Percentiles rank a stretch among this genome's conserved stretches.
Conservation (phyloP, 768 basidiomycete genomes). For the Dentipellis sp. region DNA sequence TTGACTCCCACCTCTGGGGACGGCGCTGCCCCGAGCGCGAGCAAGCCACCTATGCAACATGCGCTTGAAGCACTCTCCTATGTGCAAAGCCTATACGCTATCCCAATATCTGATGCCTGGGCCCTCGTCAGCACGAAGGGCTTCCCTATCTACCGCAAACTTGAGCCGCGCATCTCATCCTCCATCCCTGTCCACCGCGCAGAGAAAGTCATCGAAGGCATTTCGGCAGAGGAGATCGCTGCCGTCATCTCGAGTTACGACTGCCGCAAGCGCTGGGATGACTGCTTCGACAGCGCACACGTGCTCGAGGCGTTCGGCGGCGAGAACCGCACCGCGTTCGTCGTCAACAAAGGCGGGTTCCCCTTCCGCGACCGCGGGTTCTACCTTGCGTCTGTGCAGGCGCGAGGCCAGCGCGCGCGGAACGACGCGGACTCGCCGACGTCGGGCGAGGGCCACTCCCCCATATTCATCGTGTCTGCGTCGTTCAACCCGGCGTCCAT, state of each 20-base stretch:
- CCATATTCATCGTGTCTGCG: slow-evolving; percentile 76
- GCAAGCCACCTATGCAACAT: slow-evolving; percentile 68
- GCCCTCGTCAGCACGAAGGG: slow-evolving; percentile 68
- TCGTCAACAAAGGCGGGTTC: slow-evolving; percentile 70
- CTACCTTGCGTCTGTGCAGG: slow-evolving; percentile 66
- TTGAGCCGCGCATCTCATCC: slow-evolving; percentile 70
- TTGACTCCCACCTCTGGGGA: slow-evolving; percentile 42
- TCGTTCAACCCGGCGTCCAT: slow-evolving; percentile 68
- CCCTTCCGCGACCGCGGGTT: slow-evolving; percentile 90
- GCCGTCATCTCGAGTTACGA: slow-evolving; percentile 60
- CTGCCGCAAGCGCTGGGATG: slow-evolving; percentile 80
- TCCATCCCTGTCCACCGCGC: slow-evolving; percentile 80
- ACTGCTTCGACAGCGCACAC: slow-evolving; percentile 63
- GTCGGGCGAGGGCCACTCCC: slow-evolving; percentile 37
- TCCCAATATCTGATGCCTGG: slow-evolving; percentile 57
- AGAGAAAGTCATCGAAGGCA: slow-evolving; percentile 85
- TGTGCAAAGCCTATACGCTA: slow-evolving; percentile 61
- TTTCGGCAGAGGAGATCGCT: slow-evolving; percentile 87
- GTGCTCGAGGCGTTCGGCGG: slow-evolving; percentile 73
- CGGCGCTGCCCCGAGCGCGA: slow-evolving; percentile 38
- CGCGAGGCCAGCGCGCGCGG: slow-evolving; percentile 30
- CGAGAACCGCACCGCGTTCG: slow-evolving; percentile 48
- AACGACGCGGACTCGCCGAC: slow-evolving; percentile 29
- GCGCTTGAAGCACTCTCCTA: slow-evolving; percentile 77
- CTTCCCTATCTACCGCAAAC: slow-evolving; percentile 63